These are phyloP conservation scores for Bocquillonia castaneifolia DNA, from an alignment of 441 rosid species.

Conservation along the genomic window DNA sequence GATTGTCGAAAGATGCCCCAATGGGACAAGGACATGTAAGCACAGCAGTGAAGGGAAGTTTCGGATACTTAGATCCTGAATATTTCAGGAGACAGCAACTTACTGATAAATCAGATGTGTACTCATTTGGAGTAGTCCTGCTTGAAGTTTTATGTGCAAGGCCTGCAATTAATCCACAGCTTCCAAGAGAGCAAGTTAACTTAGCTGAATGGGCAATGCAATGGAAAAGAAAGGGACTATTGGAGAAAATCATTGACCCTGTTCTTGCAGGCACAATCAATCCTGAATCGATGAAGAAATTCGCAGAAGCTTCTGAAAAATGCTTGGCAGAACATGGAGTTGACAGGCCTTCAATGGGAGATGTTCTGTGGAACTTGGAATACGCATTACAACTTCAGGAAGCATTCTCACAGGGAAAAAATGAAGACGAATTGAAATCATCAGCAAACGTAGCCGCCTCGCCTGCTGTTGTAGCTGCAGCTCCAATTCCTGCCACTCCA, in stretches of 20 bases:
- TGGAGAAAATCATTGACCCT: constrained; percentile 80
- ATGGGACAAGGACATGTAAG: constrained; percentile 77
- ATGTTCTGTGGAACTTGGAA: constrained; percentile 89
- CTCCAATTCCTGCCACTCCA: constrained; percentile 24
- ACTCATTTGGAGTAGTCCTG: constrained; percentile 84
- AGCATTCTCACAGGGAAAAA: constrained; percentile 48
- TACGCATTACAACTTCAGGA: constrained; percentile 91
- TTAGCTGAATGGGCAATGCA: constrained; percentile 97
- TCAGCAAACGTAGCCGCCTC: constrained; percentile 20
- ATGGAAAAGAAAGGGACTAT: constrained; percentile 72
- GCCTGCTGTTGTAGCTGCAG: constrained; percentile 19
- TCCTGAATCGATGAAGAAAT: constrained; percentile 87
- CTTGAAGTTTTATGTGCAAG: constrained; percentile 74
- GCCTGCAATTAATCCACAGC: constrained; percentile 62
- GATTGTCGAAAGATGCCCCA: constrained; percentile 72
- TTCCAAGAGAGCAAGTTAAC: constrained; percentile 81
- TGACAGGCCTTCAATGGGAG: constrained; percentile 94
- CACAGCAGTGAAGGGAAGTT: constrained; percentile 86
- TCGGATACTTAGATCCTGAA: constrained; percentile 79
- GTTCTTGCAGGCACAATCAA: constrained; percentile 50
- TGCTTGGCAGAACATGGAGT: constrained; percentile 82
- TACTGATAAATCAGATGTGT: constrained; percentile 81
- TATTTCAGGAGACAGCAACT: constrained; percentile 78
- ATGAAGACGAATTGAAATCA: constrained; percentile 49
- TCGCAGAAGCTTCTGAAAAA: constrained; percentile 80